phyloP scores from a whole-genome alignment of 2,329 filamentous ascomycete genomes.

The Hawksworthiomyces lignivorus region DNA sequence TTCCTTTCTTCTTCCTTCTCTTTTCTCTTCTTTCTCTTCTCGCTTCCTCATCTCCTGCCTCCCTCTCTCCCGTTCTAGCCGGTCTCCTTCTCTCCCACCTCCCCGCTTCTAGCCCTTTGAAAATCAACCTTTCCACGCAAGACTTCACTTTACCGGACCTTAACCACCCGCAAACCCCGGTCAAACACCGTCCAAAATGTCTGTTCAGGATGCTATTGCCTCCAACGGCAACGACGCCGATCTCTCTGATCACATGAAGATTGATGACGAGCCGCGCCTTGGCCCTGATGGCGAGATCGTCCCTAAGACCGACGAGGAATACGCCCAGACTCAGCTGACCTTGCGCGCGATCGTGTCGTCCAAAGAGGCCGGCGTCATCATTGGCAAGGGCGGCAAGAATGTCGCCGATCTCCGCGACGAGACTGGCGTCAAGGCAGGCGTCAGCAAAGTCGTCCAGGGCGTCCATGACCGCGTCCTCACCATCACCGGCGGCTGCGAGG shows the following conservation, averaged over 20 bases:
- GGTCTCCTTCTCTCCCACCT: constrained; percentile 9
- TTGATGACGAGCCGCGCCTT: constrained; percentile 53
- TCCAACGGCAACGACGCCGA: constrained; percentile 55
- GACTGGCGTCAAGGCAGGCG: constrained; percentile 94
- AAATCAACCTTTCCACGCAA: background rate
- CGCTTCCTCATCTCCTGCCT: constrained; percentile 12
- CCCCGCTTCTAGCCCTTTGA: background rate
- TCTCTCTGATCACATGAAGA: constrained; percentile 56
- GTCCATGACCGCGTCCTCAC: constrained; percentile 96
- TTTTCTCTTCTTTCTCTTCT: constrained; percentile 7
- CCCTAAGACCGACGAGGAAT: constrained; percentile 95
- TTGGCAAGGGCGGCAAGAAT: constrained; percentile 97
- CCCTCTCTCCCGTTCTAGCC: constrained; percentile 15
- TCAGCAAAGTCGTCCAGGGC: constrained; percentile 96
- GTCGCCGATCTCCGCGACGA: constrained; percentile 95
- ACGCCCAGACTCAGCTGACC: constrained; percentile 84
- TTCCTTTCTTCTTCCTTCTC: constrained; percentile 19
- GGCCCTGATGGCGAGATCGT: constrained; percentile 68
- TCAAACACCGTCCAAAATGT: constrained; percentile 38
- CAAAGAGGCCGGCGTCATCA: constrained; percentile 98
- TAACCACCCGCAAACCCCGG: constrained; percentile 4
- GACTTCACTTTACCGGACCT: too few species aligned
- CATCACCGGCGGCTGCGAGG: constrained; percentile 82
- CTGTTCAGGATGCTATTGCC: constrained; percentile 50
- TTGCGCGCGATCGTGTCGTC: constrained; percentile 96